phyloP scores from a whole-genome alignment of 495 filamentous ascomycete genomes.

The Neurospora sp. region DNA sequence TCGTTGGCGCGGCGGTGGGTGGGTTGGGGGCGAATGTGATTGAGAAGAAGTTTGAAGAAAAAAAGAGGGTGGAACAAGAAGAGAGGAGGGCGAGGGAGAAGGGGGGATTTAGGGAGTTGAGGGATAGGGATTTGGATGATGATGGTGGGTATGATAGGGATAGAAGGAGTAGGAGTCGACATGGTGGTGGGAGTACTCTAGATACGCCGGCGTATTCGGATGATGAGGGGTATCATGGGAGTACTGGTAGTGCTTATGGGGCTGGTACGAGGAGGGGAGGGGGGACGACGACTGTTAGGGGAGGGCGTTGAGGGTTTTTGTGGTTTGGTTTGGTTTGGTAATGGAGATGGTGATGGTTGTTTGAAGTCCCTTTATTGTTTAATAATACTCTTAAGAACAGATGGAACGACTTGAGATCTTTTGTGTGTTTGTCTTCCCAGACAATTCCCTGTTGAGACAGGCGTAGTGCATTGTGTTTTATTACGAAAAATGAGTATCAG shows the following conservation, averaged over 20 bases:
- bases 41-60: conserved; percentile 30
- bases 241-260: neutral
- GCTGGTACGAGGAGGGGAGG: neutral
- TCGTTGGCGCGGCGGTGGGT: conserved; percentile 36
- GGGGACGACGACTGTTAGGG: neutral
- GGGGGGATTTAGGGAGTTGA: conserved; percentile 2
- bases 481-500: too few relatives aligned
- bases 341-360: neutral
- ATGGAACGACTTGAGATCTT: too few relatives aligned
- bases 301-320: neutral
- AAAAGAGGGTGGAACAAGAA: conserved; percentile 14
- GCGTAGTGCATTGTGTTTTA: too few relatives aligned
- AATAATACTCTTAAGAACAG: too few relatives aligned
- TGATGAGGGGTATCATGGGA: neutral
- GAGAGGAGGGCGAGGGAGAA: conserved; percentile 24
- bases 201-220: neutral
- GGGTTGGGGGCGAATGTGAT: conserved; percentile 38
- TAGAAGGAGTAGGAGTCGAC: neutral
- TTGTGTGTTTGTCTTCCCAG: too few relatives aligned
- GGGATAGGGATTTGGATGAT: neutral
- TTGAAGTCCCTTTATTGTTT: neutral
- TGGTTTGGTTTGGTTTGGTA: neutral
- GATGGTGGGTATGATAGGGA: neutral
- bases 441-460: too few relatives aligned
- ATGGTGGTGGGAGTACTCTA: neutral